A percentile compares a stretch with the other conserved stretches of the same genome.
Evolutionary conservation across 129 eudicot species (phyloP).

Genomic region (Pittosporum tobira): DNA sequence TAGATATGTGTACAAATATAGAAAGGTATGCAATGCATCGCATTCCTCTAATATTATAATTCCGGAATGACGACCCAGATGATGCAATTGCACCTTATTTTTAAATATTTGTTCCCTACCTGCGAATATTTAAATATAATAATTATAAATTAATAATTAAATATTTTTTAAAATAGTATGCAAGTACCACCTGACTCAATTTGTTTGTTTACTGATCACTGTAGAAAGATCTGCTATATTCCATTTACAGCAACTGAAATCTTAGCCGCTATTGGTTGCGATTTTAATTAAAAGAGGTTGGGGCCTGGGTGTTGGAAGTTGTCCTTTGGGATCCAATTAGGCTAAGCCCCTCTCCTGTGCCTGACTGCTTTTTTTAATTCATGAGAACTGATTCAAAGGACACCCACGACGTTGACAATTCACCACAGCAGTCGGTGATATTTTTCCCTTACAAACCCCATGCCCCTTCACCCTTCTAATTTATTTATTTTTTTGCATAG

Average conservation of each 20-base stretch:
- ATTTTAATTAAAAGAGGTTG: too few relatives aligned
- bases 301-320: background rate
- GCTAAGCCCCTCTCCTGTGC: slow-evolving; percentile 47
- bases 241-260: too few relatives aligned
- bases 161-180: too few relatives aligned
- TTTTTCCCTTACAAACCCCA: slow-evolving; percentile 16
- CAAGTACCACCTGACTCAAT: background rate
- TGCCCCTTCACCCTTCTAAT: too few relatives aligned
- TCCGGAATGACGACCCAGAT: slow-evolving; percentile 6
- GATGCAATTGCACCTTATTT: background rate
- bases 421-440: slow-evolving; percentile 21
- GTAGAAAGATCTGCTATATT: too few relatives aligned
- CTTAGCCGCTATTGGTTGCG: too few relatives aligned
- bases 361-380: slow-evolving; percentile 30
- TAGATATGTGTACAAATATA: too few relatives aligned
- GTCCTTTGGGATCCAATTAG: slow-evolving; percentile 13
- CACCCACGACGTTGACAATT: slow-evolving; percentile 48
- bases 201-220: background rate
- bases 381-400: slow-evolving; percentile 58
- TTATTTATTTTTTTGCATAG: too few relatives aligned
- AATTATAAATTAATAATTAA: too few relatives aligned
- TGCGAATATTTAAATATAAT: too few relatives aligned
- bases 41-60: background rate
- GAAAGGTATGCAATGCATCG: too few relatives aligned
- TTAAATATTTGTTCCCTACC: background rate